Base-by-base conservation (phyloP, 2,329 filamentous ascomycete genomes). In the Paradendryphiella salina region DNA sequence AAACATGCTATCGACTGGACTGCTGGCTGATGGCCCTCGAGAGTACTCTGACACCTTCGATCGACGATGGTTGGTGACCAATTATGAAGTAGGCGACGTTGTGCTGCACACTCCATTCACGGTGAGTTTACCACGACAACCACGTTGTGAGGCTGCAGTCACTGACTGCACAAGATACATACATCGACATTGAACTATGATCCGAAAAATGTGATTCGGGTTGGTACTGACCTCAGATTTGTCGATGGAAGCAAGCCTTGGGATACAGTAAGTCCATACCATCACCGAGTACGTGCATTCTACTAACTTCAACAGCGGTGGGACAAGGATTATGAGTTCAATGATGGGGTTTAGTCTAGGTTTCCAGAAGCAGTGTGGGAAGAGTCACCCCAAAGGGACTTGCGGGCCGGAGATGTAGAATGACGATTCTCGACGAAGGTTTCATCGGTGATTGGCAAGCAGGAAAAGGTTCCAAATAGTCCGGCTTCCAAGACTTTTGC, bases 1-100 rank as follows among this genome's bases (percentile, higher is more conserved):
- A 15, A 84, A 85, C 55, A 85, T 85, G 82, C 80, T 84, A 73
- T 70, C 73, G 0, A 80, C 75, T 0, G 82, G 82, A 0, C 64
- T 84, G 29, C 72, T 85, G 1, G 77, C 77, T 8, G 77, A 83
- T 23, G 76, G 74, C 0, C 78, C 81, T 1, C 73, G 71, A 15
- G 72, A 73, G 29, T 79, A 78, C 54, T 74, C 74, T 2, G 71
- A 72, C 18, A 69, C 72, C 2, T 72, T 79, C 47, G 75, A 67
- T 13, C 73, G 79, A 44, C 59, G 65, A 64, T 84, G 71, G 83
- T 73, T 76, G 69, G 80, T 74, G 65, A 81, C 70, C 56, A 77
- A 66, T 56, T 85, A 82, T 56, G 74, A 85, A 61, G 73, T 84
- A 52, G 73, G 82, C 17, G 69, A 84, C 63, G 74, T 81, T 5